Conservation (phyloP, 2,329 filamentous ascomycete species). For the Chrysoporthe puriensis region DNA sequence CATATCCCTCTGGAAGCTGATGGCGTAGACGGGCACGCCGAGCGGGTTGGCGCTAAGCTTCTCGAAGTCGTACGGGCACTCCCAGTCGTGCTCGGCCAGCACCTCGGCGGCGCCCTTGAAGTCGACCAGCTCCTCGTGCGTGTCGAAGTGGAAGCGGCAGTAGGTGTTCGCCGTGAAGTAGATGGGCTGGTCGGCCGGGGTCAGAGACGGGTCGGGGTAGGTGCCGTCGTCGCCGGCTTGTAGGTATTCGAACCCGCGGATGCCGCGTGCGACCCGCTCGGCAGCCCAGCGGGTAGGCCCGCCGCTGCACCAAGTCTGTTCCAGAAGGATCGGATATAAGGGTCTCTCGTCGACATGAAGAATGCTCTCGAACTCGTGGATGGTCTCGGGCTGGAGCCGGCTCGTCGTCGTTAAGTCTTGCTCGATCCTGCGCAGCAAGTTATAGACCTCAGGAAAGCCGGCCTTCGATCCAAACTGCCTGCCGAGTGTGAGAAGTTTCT, state of each 20-base stretch:
- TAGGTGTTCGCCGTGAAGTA: conserved; percentile 77
- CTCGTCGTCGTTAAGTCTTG: neutral
- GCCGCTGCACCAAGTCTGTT: conserved; percentile 68
- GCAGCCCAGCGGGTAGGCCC: conserved; percentile 65
- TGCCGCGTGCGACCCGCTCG: conserved; percentile 48
- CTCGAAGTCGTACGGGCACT: conserved; percentile 18
- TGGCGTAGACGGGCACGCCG: conserved; percentile 15
- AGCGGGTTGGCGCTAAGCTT: conserved; percentile 9
- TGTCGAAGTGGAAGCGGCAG: conserved; percentile 67
- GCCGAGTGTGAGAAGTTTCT: conserved; percentile 63
- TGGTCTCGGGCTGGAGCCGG: conserved; percentile 5
- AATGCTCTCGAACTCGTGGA: conserved; percentile 35
- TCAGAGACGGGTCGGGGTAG: conserved; percentile 31
- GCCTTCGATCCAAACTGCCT: conserved; percentile 57
- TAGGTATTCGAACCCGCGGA: conserved; percentile 35
- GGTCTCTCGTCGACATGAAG: conserved; percentile 62
- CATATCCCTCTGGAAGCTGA: conserved; percentile 16
- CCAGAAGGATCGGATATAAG: conserved; percentile 70
- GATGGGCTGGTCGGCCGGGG: conserved; percentile 44
- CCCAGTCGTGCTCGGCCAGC: conserved; percentile 39
- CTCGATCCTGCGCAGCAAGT: conserved; percentile 33
- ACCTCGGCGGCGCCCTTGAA: conserved; percentile 60
- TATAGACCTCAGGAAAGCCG: conserved; percentile 20
- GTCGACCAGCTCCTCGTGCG: conserved; percentile 62
- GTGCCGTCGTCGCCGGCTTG: conserved; percentile 37